phyloP scores from a whole-genome alignment of 306 rosid genomes.

The Quercus ilex region DNA sequence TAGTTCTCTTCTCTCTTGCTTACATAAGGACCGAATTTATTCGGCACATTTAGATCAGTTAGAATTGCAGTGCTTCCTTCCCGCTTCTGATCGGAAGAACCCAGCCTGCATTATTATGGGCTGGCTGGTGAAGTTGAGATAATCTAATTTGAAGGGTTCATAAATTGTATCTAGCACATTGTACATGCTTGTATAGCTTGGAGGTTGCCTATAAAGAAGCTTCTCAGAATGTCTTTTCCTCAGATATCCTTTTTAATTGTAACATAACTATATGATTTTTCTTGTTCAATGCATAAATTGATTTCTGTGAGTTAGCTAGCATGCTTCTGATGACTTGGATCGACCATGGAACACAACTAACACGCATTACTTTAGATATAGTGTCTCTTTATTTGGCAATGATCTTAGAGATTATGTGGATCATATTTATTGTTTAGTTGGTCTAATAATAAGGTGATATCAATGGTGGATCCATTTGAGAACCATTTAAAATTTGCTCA shows the following conservation, averaged over 20 bases:
- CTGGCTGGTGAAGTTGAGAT: constrained; percentile 66
- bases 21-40: constrained; percentile 29
- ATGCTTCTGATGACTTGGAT: neutral
- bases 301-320: neutral
- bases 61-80: constrained; percentile 47
- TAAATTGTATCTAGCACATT: constrained; percentile 61
- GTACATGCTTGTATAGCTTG: constrained; percentile 82
- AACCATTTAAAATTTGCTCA: too few species aligned
- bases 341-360: too few species aligned
- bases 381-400: neutral
- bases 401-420: neutral
- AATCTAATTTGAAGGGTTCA: constrained; percentile 27
- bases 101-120: constrained; percentile 53
- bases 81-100: constrained; percentile 50
- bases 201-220: constrained; percentile 31
- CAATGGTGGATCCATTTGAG: too few species aligned
- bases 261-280: neutral
- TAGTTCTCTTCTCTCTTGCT: constrained; percentile 25
- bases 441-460: neutral
- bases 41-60: constrained; percentile 44
- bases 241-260: too few species aligned
- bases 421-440: neutral
- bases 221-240: constrained; percentile 25
- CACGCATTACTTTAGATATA: neutral
- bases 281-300: neutral